Conservation (phyloP, 2,329 filamentous ascomycete species). For the Chaetomium sp. region DNA sequence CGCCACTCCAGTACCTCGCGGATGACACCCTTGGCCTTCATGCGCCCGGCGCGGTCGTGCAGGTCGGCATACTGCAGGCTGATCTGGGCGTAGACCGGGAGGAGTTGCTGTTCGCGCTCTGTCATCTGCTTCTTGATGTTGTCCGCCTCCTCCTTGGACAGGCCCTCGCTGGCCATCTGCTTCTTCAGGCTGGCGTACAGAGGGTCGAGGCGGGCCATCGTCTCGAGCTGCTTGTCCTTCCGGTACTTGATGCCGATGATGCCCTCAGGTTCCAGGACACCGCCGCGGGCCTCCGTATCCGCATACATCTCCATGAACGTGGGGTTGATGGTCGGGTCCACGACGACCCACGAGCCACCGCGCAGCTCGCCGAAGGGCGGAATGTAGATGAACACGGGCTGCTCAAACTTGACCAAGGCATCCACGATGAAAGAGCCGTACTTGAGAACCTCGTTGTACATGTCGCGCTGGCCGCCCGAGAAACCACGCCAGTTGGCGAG, state of each 20-base stretch:
- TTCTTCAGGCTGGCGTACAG: constrained; percentile 83
- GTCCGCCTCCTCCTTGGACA: constrained; percentile 73
- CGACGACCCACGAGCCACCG: constrained; percentile 98
- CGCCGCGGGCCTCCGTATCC: constrained; percentile 89
- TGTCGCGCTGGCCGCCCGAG: constrained; percentile 98
- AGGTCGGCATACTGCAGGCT: constrained; percentile 96
- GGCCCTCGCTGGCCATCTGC: constrained; percentile 63
- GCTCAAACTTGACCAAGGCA: constrained; percentile 95
- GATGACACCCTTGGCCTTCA: constrained; percentile 97
- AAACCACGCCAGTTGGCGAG: constrained; percentile 99
- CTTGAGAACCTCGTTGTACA: constrained; percentile 99
- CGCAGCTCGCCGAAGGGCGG: constrained; percentile 94
- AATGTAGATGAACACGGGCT: constrained; percentile 99
- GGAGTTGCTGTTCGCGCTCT: constrained; percentile 80
- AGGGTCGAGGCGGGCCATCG: constrained; percentile 91
- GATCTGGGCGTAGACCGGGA: constrained; percentile 93
- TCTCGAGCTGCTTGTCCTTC: constrained; percentile 94
- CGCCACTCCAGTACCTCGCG: constrained; percentile 82
- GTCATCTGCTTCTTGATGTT: constrained; percentile 83
- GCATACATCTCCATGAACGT: constrained; percentile 99
- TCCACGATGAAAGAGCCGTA: constrained; percentile 99
- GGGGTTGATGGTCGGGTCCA: constrained; percentile 97
- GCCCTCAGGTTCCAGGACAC: constrained; percentile 96
- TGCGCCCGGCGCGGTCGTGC: constrained; percentile 93
- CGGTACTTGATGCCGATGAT: constrained; percentile 99